Percentiles rank a stretch among this genome's conserved stretches.
These are phyloP conservation scores for Boletus huronensis DNA, from an alignment of 768 basidiomycete species.

Conservation along the genomic window DNA sequence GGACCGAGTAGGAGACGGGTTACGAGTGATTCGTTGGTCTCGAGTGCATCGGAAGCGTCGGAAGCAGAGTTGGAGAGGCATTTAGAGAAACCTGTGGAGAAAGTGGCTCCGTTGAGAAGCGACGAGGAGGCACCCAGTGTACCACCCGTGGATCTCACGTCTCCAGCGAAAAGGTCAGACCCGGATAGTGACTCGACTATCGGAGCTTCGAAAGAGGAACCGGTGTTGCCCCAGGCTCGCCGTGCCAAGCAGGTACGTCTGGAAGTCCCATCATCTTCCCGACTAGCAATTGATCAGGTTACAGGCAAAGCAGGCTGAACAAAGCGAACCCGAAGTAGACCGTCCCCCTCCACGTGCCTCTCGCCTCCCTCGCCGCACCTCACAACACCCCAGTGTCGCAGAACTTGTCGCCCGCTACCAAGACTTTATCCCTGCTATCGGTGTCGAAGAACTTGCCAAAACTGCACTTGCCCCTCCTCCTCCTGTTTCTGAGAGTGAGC, in stretches of 20 bases:
- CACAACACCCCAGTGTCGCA: conserved; percentile 66
- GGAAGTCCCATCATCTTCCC: background rate
- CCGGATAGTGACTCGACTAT: conserved; percentile 85
- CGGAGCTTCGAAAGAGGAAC: conserved; percentile 45
- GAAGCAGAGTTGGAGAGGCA: conserved; percentile 52
- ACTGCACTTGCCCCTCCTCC: conserved; percentile 62
- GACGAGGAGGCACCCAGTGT: conserved; percentile 15
- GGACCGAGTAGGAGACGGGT: conserved; percentile 41
- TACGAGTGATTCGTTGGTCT: conserved; percentile 55
- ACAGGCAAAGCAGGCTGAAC: conserved; percentile 26
- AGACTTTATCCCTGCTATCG: conserved; percentile 68
- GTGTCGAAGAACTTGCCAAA: conserved; percentile 67
- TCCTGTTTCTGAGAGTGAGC: conserved; percentile 75
- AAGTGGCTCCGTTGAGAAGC: conserved; percentile 13
- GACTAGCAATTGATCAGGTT: conserved; percentile 8
- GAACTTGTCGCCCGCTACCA: conserved; percentile 83
- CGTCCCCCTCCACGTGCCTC: conserved; percentile 41
- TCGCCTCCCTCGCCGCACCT: conserved; percentile 58
- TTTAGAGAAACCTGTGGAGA: conserved; percentile 21
- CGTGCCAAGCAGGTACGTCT: conserved; percentile 27
- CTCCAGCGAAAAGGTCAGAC: conserved; percentile 46
- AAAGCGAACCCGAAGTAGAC: conserved; percentile 12
- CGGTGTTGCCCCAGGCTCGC: conserved; percentile 12
- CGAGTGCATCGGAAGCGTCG: conserved; percentile 70
- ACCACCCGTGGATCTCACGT: conserved; percentile 9